Conservation (phyloP, 2,329 filamentous ascomycete species). For the Trichoderma guizhouense region DNA sequence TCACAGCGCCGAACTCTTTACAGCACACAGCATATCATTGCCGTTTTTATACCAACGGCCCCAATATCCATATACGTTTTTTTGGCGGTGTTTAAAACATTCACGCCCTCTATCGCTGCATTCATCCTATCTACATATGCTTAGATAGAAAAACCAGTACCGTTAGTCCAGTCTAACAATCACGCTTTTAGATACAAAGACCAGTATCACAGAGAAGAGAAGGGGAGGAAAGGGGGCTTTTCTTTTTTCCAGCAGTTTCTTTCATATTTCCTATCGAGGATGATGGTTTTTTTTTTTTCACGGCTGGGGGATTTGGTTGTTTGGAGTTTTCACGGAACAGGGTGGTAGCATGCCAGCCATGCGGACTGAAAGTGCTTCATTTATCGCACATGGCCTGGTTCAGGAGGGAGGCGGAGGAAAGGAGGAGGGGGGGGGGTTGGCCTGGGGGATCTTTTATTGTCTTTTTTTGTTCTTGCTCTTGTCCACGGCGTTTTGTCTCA, state of each 20-base stretch:
- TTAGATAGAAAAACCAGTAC: background rate
- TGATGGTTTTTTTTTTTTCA: background rate
- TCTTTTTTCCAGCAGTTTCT: background rate
- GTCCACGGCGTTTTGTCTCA: background rate
- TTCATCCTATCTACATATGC: background rate
- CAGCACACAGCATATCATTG: background rate
- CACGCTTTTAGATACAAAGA: background rate
- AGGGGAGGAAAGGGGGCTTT: background rate
- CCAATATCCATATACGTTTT: constrained; percentile 2
- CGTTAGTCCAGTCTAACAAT: background rate
- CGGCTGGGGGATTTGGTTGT: background rate
- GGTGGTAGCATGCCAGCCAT: constrained; percentile 16
- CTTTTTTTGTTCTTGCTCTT: background rate
- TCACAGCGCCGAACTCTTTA: background rate
- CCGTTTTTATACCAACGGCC: background rate
- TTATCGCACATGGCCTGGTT: constrained; percentile 19
- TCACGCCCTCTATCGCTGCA: background rate
- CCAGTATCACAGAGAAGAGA: background rate
- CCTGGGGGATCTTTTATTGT: background rate
- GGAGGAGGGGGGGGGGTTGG: background rate
- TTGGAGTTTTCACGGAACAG: constrained; percentile 15
- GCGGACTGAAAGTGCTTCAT: constrained; percentile 21
- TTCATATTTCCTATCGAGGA: background rate
- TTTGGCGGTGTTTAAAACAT: background rate
- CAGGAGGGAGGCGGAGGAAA: background rate